Percentiles rank a stretch among this genome's conserved stretches.
Evolutionary conservation across 768 basidiomycete species (phyloP).

Genomic region (Trametopsis cervina): DNA sequence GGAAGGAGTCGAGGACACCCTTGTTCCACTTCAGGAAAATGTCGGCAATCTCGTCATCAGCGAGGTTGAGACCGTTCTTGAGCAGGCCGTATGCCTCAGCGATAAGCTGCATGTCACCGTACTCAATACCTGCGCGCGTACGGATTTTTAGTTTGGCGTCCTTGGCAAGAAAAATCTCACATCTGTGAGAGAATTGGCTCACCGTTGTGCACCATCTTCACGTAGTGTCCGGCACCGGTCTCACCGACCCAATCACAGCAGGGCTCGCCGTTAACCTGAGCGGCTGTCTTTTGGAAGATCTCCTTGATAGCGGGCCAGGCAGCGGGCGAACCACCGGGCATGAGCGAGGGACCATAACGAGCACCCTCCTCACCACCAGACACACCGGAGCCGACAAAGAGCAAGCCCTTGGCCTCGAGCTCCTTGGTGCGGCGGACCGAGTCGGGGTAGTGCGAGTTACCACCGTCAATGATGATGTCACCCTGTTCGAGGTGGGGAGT

Average conservation of each 20-base stretch:
- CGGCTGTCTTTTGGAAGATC: conserved; percentile 98
- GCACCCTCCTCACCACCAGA: conserved; percentile 99
- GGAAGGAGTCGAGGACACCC: conserved; percentile 98
- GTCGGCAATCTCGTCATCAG: conserved; percentile 85
- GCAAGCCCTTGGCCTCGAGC: conserved; percentile 88
- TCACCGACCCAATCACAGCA: conserved; percentile 99
- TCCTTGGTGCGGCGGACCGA: conserved; percentile 91
- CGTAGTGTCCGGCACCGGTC: conserved; percentile 93
- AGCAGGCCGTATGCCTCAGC: conserved; percentile 99
- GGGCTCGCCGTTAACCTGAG: conserved; percentile 90
- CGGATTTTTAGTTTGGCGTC: too few species aligned
- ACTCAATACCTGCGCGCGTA: conserved; percentile 93
- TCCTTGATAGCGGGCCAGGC: conserved; percentile 98
- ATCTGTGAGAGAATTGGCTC: conserved; percentile 15
- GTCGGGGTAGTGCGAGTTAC: conserved; percentile 99
- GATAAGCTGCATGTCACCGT: conserved; percentile 99
- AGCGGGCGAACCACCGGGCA: conserved; percentile 93
- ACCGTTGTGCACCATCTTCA: conserved; percentile 99
- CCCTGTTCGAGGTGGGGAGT: conserved; percentile 86
- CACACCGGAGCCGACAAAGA: conserved; percentile 98
- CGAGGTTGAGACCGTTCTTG: conserved; percentile 86
- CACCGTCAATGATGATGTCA: conserved; percentile 99
- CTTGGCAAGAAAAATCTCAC: conserved; percentile 3
- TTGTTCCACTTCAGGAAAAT: conserved; percentile 97
- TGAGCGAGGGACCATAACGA: conserved; percentile 92